Base-by-base conservation (phyloP, 2,329 filamentous ascomycete species). In the Diaporthe eres region DNA sequence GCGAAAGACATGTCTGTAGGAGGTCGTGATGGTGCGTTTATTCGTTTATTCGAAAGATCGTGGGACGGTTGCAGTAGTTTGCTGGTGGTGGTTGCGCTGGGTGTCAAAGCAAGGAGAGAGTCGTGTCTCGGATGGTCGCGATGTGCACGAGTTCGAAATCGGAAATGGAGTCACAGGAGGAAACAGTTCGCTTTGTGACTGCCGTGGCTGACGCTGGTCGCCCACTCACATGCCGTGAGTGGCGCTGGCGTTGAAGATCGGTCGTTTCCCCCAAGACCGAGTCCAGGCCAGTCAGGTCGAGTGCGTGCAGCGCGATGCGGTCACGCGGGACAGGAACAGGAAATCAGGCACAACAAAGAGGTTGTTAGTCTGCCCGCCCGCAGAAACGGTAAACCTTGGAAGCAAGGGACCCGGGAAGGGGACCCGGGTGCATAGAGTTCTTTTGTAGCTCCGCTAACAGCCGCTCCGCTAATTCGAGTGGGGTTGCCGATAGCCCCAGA, bases 1-100 rank as follows among this genome's bases (percentile, higher is more conserved):
- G 71, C 51, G 63, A 73, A 70, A 74, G 76, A 75, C 76, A 77
- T 77, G 74, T 75, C 71, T 51, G 37, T 73, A 44, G 31, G n/a
- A 28, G 34, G 65, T 65, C 71, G 47, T 47, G 34, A 42, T 25
- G 13, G 25, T 31, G 25, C 44, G 57, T 51, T 39, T 60, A 28
- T 55, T 31, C 53, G 53, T 8, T 15, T 55, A 55, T 70, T 70
- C 34, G 49, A 47, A 70, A 53, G 51, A 25, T 55, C 28, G 37
- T 61, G 58, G n/a, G 58, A 15, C 37, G 58, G 37, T 60, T 60
- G 57, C 57, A 39, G 57, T 60, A 4, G 58, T 61, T 25, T 4
- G 58, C 8, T 55, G 47, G 49, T 42, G 65, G 28, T 70, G 65
- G 49, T 55, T 70, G 65, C 49, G 65, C 65, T 12, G 65, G 37